Evolutionary conservation across 352 stramenopile genomes (phyloP).

Genomic region (Saprolegnia parasitica): DNA sequence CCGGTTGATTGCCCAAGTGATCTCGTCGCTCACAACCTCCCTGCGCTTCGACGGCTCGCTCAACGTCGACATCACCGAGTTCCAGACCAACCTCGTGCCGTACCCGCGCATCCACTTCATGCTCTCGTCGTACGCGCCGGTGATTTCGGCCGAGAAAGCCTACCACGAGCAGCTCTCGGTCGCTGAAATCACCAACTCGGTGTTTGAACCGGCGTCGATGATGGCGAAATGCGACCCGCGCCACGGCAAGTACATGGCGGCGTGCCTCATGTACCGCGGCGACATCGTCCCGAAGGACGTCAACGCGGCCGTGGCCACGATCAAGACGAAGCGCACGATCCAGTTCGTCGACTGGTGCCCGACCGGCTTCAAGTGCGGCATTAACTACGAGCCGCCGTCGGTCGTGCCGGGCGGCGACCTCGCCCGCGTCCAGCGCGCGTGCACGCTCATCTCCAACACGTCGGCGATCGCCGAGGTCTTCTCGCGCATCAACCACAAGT

Average conservation of each 20-base stretch:
- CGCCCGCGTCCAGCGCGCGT: slow-evolving; percentile 22
- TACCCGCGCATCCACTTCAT: slow-evolving; percentile 95
- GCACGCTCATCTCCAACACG: slow-evolving; percentile 23
- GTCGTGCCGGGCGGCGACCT: slow-evolving; percentile 26
- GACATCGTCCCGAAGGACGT: slow-evolving; percentile 85
- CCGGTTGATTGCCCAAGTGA: slow-evolving; percentile 90
- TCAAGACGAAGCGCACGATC: slow-evolving; percentile 95
- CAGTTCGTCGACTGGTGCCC: slow-evolving; percentile 95
- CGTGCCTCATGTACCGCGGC: slow-evolving; percentile 92
- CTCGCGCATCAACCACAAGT: slow-evolving; percentile 97
- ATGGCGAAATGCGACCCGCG: slow-evolving; percentile 94
- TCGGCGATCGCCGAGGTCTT: slow-evolving; percentile 84
- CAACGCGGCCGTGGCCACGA: slow-evolving; percentile 89
- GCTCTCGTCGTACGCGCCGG: slow-evolving; percentile 91
- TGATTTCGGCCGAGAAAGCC: slow-evolving; percentile 90
- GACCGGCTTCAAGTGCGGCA: slow-evolving; percentile 35
- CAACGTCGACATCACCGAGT: slow-evolving; percentile 94
- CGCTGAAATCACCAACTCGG: slow-evolving; percentile 90
- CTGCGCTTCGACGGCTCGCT: slow-evolving; percentile 92
- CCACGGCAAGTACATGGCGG: slow-evolving; percentile 95
- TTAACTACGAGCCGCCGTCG: slow-evolving; percentile 24
- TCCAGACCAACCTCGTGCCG: slow-evolving; percentile 94
- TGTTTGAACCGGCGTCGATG: slow-evolving; percentile 91
- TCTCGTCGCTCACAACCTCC: slow-evolving; percentile 88
- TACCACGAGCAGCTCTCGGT: slow-evolving; percentile 91